Percentiles rank a stretch among this genome's conserved stretches.
Conservation (phyloP, 345 rosid genomes). For the Populus euphratica region DNA sequence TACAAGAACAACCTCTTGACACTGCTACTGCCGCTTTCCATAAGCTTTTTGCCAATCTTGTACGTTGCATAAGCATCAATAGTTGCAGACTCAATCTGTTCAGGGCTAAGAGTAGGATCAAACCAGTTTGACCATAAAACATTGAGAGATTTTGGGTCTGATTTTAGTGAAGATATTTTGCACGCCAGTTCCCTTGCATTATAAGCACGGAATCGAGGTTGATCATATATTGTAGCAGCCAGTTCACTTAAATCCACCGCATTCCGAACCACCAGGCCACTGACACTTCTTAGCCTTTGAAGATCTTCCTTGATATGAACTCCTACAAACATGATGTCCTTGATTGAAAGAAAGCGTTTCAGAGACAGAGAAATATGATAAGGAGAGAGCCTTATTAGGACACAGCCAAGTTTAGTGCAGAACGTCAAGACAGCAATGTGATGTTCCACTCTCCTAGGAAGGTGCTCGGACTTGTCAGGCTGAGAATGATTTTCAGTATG, state of each 20-base stretch:
- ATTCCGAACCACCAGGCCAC: slow-evolving; percentile 23
- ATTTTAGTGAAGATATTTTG: slow-evolving; percentile 10
- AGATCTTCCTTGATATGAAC: slow-evolving; percentile 31
- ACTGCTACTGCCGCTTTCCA: slow-evolving; percentile 23
- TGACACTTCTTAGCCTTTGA: slow-evolving; percentile 1
- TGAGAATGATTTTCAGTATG: neutral
- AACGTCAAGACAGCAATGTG: slow-evolving; percentile 24
- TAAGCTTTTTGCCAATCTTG: slow-evolving; percentile 25
- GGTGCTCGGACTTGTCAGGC: slow-evolving; percentile 11
- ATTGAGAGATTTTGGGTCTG: slow-evolving; percentile 19
- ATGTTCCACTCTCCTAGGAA: slow-evolving; percentile 16
- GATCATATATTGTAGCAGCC: slow-evolving; percentile 27
- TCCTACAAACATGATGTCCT: slow-evolving; percentile 24
- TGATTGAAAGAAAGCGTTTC: slow-evolving; percentile 16
- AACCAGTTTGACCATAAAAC: slow-evolving; percentile 34
- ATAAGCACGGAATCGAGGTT: slow-evolving; percentile 19
- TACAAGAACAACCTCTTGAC: slow-evolving; percentile 24
- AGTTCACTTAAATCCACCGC: slow-evolving; percentile 24
- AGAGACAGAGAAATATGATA: slow-evolving; percentile 21
- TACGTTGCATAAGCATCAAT: slow-evolving; percentile 31
- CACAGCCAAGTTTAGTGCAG: slow-evolving; percentile 28
- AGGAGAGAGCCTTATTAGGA: slow-evolving; percentile 19
- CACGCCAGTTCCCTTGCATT: slow-evolving; percentile 22
- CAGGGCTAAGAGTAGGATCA: slow-evolving; percentile 14
- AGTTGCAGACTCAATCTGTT: slow-evolving; percentile 29